Evolutionary conservation across 768 basidiomycete species (phyloP).

Genomic region (Serendipita sp.): DNA sequence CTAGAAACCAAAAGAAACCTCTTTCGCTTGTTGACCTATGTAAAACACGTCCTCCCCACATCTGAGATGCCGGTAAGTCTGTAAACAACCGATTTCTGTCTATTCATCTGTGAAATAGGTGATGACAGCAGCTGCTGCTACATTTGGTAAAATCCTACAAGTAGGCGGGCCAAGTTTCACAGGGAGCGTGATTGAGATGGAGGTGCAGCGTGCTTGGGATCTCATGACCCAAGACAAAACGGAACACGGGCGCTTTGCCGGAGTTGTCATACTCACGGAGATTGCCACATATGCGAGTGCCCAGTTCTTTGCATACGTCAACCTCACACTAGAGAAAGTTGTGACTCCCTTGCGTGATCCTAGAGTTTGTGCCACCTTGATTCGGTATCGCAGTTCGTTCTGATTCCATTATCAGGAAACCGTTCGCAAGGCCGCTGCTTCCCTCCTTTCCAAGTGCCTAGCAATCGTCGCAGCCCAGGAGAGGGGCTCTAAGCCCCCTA

Average conservation of each 20-base stretch:
- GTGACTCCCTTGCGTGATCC: constrained; percentile 79
- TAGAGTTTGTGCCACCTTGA: constrained; percentile 29
- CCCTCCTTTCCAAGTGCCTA: constrained; percentile 81
- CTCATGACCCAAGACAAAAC: constrained; percentile 55
- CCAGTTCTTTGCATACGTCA: constrained; percentile 78
- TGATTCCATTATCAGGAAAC: constrained; percentile 25
- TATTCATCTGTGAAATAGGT: constrained; percentile 38
- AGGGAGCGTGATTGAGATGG: constrained; percentile 77
- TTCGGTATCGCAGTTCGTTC: too few species aligned
- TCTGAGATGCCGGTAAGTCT: constrained; percentile 31
- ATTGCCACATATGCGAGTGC: constrained; percentile 75
- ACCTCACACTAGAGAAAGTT: constrained; percentile 81
- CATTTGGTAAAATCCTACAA: constrained; percentile 70
- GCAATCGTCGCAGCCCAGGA: constrained; percentile 70
- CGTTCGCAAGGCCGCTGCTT: constrained; percentile 84
- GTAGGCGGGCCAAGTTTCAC: constrained; percentile 72
- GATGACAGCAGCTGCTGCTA: constrained; percentile 90
- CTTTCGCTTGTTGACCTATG: constrained; percentile 82
- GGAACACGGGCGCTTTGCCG: constrained; percentile 80
- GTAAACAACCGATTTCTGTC: background rate
- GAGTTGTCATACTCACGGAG: constrained; percentile 86
- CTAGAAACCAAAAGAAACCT: constrained; percentile 57
- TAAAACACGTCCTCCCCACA: constrained; percentile 81
- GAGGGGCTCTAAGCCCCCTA: constrained; percentile 38
- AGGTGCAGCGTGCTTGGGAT: constrained; percentile 71